Conservation (phyloP, 306 rosid species). For the Herpetospermum pedunculosum region DNA sequence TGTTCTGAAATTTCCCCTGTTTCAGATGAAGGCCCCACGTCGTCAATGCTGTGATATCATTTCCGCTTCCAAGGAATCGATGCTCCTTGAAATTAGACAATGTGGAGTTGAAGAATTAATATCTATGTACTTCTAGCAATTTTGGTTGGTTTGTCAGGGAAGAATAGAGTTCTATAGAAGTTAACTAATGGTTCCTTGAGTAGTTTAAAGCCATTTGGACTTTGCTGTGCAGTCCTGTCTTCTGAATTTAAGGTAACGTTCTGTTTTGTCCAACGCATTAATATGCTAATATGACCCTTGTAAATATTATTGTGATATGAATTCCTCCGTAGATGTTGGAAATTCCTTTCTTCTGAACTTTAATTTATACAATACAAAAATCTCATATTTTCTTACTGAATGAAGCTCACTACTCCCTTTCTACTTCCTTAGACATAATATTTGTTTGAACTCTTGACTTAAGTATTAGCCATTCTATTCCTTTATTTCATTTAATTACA, state of each 20-base stretch:
- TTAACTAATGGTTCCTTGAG: not conserved
- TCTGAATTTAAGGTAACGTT: not conserved
- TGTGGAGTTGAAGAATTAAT: slow-evolving; percentile 9
- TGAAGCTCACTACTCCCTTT: not conserved
- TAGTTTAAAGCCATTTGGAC: not conserved
- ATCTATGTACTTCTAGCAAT: slow-evolving; percentile 4
- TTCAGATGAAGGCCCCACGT: slow-evolving; percentile 72
- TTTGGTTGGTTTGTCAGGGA: not conserved
- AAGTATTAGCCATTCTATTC: not conserved
- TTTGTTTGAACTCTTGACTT: not conserved
- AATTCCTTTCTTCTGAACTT: not conserved
- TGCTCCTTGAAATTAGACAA: slow-evolving; percentile 6
- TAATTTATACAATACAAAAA: not conserved
- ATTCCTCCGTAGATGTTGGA: not conserved
- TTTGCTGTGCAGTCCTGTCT: not conserved
- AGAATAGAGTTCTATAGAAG: not conserved
- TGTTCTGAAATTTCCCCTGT: slow-evolving; percentile 11
- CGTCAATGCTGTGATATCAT: slow-evolving; percentile 34
- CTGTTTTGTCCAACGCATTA: not conserved
- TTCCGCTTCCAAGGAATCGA: slow-evolving; percentile 1
- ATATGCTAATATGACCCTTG: not conserved
- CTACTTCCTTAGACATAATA: not conserved
- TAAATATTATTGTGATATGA: not conserved
- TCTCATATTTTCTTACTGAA: not conserved
- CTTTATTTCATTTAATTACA: not conserved